Evolutionary conservation across 345 rosid genomes (phyloP).

Genomic region (Salix caprea): DNA sequence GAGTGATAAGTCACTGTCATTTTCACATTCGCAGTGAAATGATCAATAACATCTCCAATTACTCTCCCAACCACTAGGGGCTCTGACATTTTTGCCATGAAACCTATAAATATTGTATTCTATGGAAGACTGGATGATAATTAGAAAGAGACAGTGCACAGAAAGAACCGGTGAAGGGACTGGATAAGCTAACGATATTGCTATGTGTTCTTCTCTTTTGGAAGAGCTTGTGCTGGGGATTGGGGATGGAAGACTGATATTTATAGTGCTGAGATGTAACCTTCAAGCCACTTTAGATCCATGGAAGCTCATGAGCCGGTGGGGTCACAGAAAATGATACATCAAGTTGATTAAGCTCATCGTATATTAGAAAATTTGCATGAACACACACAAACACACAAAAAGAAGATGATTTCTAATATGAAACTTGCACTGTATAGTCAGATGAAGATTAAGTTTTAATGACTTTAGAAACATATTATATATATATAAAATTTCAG

Average conservation of each 20-base stretch:
- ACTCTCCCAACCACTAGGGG: constrained; percentile 88
- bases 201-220: background rate
- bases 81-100: constrained; percentile 55
- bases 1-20: constrained; percentile 64
- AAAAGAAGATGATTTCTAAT: no score
- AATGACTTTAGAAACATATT: no score
- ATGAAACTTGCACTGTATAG: no score
- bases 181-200: background rate
- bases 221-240: constrained; percentile 5
- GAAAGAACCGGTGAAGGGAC: background rate
- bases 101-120: background rate
- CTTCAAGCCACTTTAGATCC: background rate
- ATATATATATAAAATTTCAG: no score
- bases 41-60: constrained; percentile 80
- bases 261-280: constrained; percentile 27
- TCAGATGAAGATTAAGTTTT: no score
- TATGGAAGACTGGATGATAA: no score
- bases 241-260: constrained; percentile 15
- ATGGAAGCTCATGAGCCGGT: constrained; percentile 1
- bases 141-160: background rate
- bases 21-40: constrained; percentile 50
- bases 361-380: no score
- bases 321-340: background rate
- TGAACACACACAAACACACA: no score
- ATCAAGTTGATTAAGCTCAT: background rate